These are phyloP conservation scores for Leccinum pachyderme DNA, from an alignment of 1,284 basidiomycete genomes.

Conservation along the genomic window DNA sequence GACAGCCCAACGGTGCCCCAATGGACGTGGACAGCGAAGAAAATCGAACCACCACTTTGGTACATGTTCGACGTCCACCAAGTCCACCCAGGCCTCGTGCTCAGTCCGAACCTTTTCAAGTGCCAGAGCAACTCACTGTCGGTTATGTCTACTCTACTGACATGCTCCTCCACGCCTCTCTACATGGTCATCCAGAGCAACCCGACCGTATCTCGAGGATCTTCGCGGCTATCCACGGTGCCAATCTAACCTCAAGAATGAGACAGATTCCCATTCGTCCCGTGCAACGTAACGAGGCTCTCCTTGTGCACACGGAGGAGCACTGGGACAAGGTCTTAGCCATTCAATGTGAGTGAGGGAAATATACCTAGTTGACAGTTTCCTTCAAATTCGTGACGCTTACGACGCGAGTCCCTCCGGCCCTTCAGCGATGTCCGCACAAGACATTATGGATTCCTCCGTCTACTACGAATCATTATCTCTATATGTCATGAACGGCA, in stretches of 20 bases:
- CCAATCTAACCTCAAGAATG: constrained; percentile 73
- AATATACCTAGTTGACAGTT: constrained; percentile 5
- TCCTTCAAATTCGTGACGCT: constrained; percentile 16
- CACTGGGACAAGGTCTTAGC: constrained; percentile 90
- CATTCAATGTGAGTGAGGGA: constrained; percentile 60
- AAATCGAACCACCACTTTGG: background rate
- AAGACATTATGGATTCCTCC: constrained; percentile 71
- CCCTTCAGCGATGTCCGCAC: constrained; percentile 61
- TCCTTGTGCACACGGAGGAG: constrained; percentile 86
- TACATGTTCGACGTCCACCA: constrained; percentile 12
- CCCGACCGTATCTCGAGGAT: constrained; percentile 87
- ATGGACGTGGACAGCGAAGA: constrained; percentile 33
- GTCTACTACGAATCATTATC: constrained; percentile 87
- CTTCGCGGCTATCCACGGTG: constrained; percentile 60
- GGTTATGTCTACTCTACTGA: constrained; percentile 87
- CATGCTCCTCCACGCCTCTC: constrained; percentile 85
- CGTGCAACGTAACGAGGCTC: constrained; percentile 75
- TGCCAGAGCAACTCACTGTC: constrained; percentile 34
- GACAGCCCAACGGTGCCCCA: constrained; percentile 16
- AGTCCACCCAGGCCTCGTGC: constrained; percentile 26
- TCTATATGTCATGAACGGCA: constrained; percentile 87
- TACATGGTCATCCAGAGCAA: constrained; percentile 78
- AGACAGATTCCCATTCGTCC: constrained; percentile 73
- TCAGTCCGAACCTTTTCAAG: constrained; percentile 31
- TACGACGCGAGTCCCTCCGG: constrained; percentile 15